These are phyloP conservation scores for Umbelopsis sp. DNA, from an alignment of 192 early-diverging fungal genomes.

Conservation along the genomic window DNA sequence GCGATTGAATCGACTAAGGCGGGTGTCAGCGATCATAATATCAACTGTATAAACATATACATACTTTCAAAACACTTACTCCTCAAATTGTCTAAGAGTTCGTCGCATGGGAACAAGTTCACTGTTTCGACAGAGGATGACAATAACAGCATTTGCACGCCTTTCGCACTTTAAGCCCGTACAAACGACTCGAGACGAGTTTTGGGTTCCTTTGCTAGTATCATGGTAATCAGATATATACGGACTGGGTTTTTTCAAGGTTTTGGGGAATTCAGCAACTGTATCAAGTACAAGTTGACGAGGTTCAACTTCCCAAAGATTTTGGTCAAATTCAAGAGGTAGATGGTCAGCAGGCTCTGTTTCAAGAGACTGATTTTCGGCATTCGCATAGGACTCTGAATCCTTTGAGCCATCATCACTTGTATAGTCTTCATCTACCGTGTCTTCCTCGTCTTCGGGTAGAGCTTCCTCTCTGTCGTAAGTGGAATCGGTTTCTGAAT, in stretches of 20 bases:
- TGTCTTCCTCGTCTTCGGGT: not conserved
- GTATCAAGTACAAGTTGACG: constrained; percentile 5
- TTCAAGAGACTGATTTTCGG: not conserved
- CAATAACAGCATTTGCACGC: constrained; percentile 59
- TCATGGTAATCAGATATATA: constrained; percentile 5
- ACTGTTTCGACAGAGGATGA: constrained; percentile 71
- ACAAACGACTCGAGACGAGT: not conserved
- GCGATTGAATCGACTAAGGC: constrained; percentile 63
- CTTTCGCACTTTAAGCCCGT: constrained; percentile 3
- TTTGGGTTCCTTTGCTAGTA: not conserved
- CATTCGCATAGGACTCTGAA: not conserved
- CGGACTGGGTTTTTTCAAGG: not conserved
- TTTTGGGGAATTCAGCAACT: not conserved
- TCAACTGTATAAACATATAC: not conserved
- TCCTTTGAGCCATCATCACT: not conserved
- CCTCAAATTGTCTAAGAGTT: constrained; percentile 72
- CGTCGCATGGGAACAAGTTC: constrained; percentile 67
- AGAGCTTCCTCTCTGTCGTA: not conserved
- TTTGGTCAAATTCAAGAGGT: constrained; percentile 9
- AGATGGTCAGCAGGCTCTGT: not conserved
- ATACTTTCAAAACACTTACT: constrained; percentile 21
- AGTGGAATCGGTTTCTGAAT: not conserved
- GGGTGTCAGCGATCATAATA: not conserved
- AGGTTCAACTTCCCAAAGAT: constrained; percentile 3
- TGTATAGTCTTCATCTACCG: not conserved